Evolutionary conservation across 495 filamentous ascomycete genomes (phyloP).

Genomic region (Tuber umbilicatum): DNA sequence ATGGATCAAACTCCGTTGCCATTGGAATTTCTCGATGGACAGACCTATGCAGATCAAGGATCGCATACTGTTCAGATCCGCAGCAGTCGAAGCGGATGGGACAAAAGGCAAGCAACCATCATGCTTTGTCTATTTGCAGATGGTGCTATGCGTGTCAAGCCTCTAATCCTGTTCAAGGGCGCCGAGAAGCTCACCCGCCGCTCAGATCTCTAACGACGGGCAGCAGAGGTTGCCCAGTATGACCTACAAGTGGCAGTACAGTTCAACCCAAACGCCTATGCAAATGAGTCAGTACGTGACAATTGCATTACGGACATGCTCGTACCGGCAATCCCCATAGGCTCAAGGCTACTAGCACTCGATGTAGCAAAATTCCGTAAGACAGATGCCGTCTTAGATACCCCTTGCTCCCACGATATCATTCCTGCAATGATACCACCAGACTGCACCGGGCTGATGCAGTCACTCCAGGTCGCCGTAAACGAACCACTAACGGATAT

Average conservation of each 20-base stretch:
- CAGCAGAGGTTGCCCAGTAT: background rate
- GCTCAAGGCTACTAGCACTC: conserved; percentile 2
- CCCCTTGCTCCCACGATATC: conserved; percentile 8
- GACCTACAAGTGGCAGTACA: conserved; percentile 11
- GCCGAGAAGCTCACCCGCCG: background rate
- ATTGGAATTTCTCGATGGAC: background rate
- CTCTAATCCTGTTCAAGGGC: background rate
- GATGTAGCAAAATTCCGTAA: conserved; percentile 14
- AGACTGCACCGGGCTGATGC: conserved; percentile 2
- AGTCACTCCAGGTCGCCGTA: conserved; percentile 10
- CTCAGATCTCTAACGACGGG: background rate
- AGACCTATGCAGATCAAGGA: background rate
- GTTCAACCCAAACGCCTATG: conserved; percentile 13
- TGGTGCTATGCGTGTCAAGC: background rate
- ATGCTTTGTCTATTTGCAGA: too few species aligned
- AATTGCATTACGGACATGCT: conserved; percentile 13
- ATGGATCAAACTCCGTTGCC: background rate
- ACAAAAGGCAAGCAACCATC: too few species aligned
- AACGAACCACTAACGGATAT: conserved; percentile 12
- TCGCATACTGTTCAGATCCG: background rate
- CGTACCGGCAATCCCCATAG: conserved; percentile 7
- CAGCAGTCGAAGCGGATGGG: background rate
- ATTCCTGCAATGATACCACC: conserved; percentile 9
- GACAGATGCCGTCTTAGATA: conserved; percentile 10
- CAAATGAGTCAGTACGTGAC: background rate